Percentiles rank a stretch among this genome's conserved stretches.
Evolutionary conservation across 2,329 filamentous ascomycete genomes (phyloP).

Genomic region (Hortaea sp.): DNA sequence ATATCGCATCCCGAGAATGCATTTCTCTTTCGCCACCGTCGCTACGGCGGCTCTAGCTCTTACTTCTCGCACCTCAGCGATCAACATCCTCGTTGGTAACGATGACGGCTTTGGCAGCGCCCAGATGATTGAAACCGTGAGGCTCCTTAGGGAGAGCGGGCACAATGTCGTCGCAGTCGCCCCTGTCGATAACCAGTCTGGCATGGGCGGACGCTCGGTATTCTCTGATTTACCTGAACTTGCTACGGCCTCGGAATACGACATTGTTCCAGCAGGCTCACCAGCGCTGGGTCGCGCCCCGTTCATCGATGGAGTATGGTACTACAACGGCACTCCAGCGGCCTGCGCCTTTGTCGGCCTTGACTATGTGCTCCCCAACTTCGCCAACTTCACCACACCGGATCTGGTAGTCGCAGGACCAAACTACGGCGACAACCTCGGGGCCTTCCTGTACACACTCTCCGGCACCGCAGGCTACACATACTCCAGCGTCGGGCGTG

Average conservation of each 20-base stretch:
- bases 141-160: conserved; percentile 27
- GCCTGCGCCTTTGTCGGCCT: conserved; percentile 47
- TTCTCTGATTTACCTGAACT: conserved; percentile 37
- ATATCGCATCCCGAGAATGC: background rate
- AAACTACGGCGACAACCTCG: conserved; percentile 33
- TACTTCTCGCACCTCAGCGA: conserved; percentile 4
- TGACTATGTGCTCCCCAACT: conserved; percentile 45
- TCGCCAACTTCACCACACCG: conserved; percentile 38
- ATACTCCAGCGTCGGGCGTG: conserved; percentile 38
- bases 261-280: conserved; percentile 36
- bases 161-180: conserved; percentile 35
- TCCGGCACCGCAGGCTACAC: conserved; percentile 43
- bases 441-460: conserved; percentile 44
- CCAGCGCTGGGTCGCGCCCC: conserved; percentile 44
- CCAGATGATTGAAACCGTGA: conserved; percentile 30
- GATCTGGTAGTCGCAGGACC: conserved; percentile 42
- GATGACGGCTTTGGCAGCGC: conserved; percentile 30
- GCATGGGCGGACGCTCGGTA: conserved; percentile 34
- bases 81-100: conserved; percentile 30
- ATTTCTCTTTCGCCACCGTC: background rate
- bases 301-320: conserved; percentile 45
- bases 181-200: conserved; percentile 31
- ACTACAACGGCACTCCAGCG: conserved; percentile 50
- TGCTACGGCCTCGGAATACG: conserved; percentile 33
- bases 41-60: conserved; percentile 4